Conservation (phyloP, 169 alveolate genomes). For the Plasmodium knowlesi region DNA sequence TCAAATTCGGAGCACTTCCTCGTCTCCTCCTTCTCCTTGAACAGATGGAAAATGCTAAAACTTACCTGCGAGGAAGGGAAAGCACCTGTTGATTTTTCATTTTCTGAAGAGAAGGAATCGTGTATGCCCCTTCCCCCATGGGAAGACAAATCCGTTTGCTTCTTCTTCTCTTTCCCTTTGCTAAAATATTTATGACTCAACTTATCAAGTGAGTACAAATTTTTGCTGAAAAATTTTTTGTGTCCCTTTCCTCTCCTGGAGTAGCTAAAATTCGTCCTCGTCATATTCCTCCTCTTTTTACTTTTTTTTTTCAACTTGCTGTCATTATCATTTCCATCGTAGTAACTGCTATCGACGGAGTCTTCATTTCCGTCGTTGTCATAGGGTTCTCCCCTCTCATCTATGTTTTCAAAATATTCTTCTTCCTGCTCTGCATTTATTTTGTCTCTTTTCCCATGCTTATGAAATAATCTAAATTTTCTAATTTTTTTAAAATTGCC, state of each 20-base stretch:
- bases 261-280: not conserved
- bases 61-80: slow-evolving; percentile 10
- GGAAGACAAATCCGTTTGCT: not conserved
- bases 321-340: slow-evolving; percentile 16
- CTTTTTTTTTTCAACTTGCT: not conserved
- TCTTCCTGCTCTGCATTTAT: not conserved
- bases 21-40: slow-evolving; percentile 38
- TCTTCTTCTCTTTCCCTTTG: not conserved
- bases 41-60: slow-evolving; percentile 10
- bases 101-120: slow-evolving; percentile 15
- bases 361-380: slow-evolving; percentile 17
- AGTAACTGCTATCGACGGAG: slow-evolving; percentile 19
- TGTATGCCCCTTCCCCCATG: not conserved
- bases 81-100: slow-evolving; percentile 1
- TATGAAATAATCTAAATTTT: slow-evolving; percentile 40
- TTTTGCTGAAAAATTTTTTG: not conserved
- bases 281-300: not conserved
- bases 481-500: slow-evolving; percentile 20
- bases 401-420: slow-evolving; percentile 11
- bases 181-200: slow-evolving; percentile 19
- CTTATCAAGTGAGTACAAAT: slow-evolving; percentile 3
- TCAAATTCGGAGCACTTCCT: slow-evolving; percentile 36
- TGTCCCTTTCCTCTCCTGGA: not conserved
- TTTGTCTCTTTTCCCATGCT: not conserved
- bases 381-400: slow-evolving; percentile 10